Conservation (phyloP, 345 rosid genomes). For the Firmiana major region DNA sequence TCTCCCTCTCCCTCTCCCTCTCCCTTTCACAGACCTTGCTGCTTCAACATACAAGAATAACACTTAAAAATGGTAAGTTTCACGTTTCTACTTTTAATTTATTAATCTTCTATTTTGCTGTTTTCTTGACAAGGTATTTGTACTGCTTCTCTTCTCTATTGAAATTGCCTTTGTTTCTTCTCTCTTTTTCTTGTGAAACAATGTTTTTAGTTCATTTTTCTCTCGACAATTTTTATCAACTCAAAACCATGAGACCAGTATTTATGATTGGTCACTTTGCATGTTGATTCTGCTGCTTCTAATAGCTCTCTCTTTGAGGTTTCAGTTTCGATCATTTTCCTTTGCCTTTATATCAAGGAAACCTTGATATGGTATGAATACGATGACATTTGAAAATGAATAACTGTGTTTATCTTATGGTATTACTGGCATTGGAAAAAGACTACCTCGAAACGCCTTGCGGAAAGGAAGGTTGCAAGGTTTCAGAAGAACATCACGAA, state of each 20-base stretch:
- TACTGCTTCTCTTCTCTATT: background rate
- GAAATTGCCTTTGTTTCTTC: background rate
- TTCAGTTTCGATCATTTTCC: too few species aligned
- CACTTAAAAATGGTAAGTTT: background rate
- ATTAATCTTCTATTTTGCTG: background rate
- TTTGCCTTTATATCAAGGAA: too few species aligned
- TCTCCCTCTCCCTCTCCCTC: too few species aligned
- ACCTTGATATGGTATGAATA: too few species aligned
- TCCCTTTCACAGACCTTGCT: background rate
- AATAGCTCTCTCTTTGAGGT: background rate
- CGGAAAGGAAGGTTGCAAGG: constrained; percentile 30
- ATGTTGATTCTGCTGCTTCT: background rate
- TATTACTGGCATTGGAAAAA: background rate
- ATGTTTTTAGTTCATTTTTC: background rate
- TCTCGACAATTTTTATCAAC: background rate
- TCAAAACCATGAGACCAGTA: background rate
- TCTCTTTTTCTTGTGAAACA: background rate
- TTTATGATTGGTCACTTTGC: background rate
- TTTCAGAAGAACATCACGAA: constrained; percentile 32
- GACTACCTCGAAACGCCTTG: constrained; percentile 34
- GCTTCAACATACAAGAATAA: background rate
- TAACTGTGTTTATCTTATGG: too few species aligned
- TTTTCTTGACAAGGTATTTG: background rate
- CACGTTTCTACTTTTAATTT: background rate
- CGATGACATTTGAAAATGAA: too few species aligned